Base-by-base conservation (phyloP, 192 early-diverging fungal species). In the Gamsiella multidivaricata region DNA sequence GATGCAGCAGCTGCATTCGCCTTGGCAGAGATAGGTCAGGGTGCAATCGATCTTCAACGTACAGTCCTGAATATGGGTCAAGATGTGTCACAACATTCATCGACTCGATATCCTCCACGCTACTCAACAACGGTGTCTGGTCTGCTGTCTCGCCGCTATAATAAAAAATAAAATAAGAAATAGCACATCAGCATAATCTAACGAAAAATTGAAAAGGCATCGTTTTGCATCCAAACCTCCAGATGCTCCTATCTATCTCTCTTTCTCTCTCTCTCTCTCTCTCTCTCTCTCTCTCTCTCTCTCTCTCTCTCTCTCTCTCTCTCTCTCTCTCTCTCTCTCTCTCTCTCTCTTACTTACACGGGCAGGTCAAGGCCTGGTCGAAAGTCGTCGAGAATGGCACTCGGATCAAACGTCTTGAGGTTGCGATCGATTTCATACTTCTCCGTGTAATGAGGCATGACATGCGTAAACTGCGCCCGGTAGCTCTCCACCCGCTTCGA, bases 301-400 rank as follows among this genome's bases (percentile, higher is more conserved):
- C n/a, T n/a, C n/a, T n/a, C n/a, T n/a, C n/a, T n/a, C n/a, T n/a
- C n/a, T n/a, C n/a, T n/a, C n/a, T n/a, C n/a, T n/a, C n/a, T n/a
- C n/a, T n/a, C n/a, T n/a, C n/a, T n/a, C n/a, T n/a, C n/a, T n/a
- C n/a, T n/a, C n/a, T n/a, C n/a, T n/a, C n/a, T n/a, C n/a, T n/a
- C n/a, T n/a, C n/a, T n/a, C n/a, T n/a, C n/a, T n/a, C n/a, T n/a
- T 6, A 47, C 70, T 76, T 62, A 76, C 73, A 23, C 18, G 10
- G 64, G 51, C 25, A 34, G 31, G 12, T 57, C 51, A 10, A 43
- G 11, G 7, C 14, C 53, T 10, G 61, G 65, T 28, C 43, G 52
- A 37, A 78, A 69, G 32, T 57, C 63, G 15, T 33, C 42, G 14
- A 78, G 22, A 46, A 69, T 25, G 1, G 65, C 60, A 5, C 39